Base-by-base conservation (phyloP, 176 grass and related monocot genomes). In the Elaeis guineensis region DNA sequence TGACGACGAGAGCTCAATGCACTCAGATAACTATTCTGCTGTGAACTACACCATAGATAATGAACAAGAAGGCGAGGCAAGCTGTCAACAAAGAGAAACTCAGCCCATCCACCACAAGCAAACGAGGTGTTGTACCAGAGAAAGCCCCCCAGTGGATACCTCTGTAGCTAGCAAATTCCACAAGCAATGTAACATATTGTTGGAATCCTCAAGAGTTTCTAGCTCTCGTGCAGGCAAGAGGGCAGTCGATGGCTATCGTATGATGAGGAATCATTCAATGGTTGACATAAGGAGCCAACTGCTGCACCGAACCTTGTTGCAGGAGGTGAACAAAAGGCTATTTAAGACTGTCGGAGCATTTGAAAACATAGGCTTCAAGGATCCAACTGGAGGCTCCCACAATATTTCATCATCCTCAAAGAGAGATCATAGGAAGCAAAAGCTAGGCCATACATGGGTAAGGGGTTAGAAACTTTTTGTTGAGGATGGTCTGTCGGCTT, bases 341-440 rank as follows among this genome's bases (percentile, higher is more conserved):
- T 97, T 97, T 74, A 97, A 92, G 70, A 97, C 93, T 17, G 70
- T 97, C 48, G 93, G 73, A 19, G 74, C 93, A 17, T 80, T 97
- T 44, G 84, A 97, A 63, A 75, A 80, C 77, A 85, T 92, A 22
- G 87, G 93, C 9, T 92, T 97, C 76, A 75, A 78, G 19, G 54
- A 20, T 17, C 71, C 78, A 1, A 74, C 25, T 52, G 51, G 65
- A 20, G 65, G 65, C 0, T 75, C 75, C 49, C 62, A 50, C 14
- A 51, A 44, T 9, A 44, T 12, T 35, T 44, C 35, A 44, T 44
- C 78, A 2, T 67, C 71, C 0, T 35, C 89, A 3, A 60, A 66
- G 28, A 67, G 62, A 23, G 67, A 70, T 9, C 23, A 52, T 25
- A 63, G 62, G 51, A 66, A 24, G 32, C 25, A 58, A 70, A 66